Conservation (phyloP, 257 asterid species). For the Solanum lycopersicoides region DNA sequence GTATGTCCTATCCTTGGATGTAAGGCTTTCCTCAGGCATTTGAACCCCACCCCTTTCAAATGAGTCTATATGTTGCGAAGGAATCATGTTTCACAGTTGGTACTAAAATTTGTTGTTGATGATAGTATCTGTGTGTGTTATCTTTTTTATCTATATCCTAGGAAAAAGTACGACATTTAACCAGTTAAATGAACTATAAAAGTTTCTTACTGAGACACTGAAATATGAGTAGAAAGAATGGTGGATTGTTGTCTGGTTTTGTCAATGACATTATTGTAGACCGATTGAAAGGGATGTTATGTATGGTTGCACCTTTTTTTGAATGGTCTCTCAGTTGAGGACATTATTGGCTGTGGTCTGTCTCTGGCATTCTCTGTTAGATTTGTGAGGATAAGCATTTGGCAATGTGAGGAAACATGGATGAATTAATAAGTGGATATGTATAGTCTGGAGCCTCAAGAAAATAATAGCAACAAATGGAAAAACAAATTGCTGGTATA, state of each 20-base stretch:
- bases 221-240: background rate
- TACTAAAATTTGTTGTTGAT: background rate
- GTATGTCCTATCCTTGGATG: background rate
- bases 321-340: background rate
- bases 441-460: background rate
- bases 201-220: background rate
- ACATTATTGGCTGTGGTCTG: background rate
- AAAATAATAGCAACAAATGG: background rate
- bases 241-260: background rate
- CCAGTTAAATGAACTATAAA: background rate
- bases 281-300: background rate
- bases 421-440: background rate
- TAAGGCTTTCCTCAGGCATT: background rate
- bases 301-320: background rate
- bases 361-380: background rate
- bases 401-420: background rate
- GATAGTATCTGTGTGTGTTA: background rate
- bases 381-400: background rate
- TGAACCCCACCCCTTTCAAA: background rate
- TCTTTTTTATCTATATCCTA: background rate
- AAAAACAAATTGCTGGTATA: background rate
- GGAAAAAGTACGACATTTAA: background rate
- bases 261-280: background rate
- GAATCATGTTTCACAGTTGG: background rate
- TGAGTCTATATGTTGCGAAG: background rate